A percentile compares a stretch with the other conserved stretches of the same genome.
phyloP scores from a whole-genome alignment of 306 rosid species.

The Calophaca sinica region DNA sequence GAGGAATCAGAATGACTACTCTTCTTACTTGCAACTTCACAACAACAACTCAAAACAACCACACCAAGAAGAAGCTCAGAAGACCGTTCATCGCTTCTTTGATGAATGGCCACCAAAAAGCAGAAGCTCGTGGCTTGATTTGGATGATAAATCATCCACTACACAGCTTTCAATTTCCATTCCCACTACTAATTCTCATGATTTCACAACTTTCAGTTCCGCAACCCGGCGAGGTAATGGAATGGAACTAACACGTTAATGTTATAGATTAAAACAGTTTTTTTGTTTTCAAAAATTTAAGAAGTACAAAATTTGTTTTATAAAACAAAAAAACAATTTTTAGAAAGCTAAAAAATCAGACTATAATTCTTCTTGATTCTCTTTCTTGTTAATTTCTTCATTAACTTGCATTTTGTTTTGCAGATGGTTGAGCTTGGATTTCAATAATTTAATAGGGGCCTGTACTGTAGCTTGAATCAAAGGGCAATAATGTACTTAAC shows the following conservation, averaged over 20 bases:
- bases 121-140: conserved; percentile 80
- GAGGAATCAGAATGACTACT: conserved; percentile 58
- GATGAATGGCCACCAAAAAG: conserved; percentile 91
- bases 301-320: too few relatives aligned
- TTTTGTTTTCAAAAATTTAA: neutral
- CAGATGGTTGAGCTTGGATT: conserved; percentile 67
- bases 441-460: conserved; percentile 39
- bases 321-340: too few relatives aligned
- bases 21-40: conserved; percentile 74
- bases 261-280: too few relatives aligned
- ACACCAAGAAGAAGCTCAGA: conserved; percentile 71
- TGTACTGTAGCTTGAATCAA: conserved; percentile 45
- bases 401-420: conserved; percentile 46
- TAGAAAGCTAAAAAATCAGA: too few relatives aligned
- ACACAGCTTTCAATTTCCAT: conserved; percentile 89
- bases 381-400: neutral
- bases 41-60: conserved; percentile 50
- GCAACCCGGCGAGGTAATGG: conserved; percentile 57
- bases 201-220: conserved; percentile 70
- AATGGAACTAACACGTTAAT: neutral
- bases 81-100: conserved; percentile 87
- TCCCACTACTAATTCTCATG: conserved; percentile 68
- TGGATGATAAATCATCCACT: conserved; percentile 83
- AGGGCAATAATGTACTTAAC: conserved; percentile 49
- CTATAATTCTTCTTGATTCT: too few relatives aligned